These are phyloP conservation scores for Adansonia grandidieri DNA, from an alignment of 441 rosid genomes.

Conservation along the genomic window DNA sequence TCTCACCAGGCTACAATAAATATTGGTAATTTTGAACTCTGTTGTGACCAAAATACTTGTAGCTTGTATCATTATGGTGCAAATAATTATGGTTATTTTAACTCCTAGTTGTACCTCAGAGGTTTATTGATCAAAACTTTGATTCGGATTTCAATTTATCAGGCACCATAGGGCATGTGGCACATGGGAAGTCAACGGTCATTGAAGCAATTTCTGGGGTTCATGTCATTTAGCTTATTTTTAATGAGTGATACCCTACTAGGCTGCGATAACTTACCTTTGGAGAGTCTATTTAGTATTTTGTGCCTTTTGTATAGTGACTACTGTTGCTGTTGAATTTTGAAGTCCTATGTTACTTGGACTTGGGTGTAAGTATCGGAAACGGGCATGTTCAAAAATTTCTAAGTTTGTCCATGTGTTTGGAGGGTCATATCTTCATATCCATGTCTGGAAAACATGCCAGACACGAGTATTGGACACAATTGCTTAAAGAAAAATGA, in stretches of 20 bases:
- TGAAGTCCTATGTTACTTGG: not conserved
- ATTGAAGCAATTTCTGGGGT: slow-evolving; percentile 95
- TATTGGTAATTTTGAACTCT: slow-evolving; percentile 52
- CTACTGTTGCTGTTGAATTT: not conserved
- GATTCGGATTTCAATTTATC: slow-evolving; percentile 13
- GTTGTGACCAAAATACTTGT: not conserved
- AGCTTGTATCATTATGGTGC: not conserved
- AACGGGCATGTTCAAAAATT: too few relatives aligned
- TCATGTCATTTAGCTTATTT: slow-evolving; percentile 50
- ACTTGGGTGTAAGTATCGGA: too few relatives aligned
- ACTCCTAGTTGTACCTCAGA: not conserved
- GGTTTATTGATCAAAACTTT: not conserved
- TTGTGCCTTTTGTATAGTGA: not conserved
- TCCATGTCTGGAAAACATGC: too few relatives aligned
- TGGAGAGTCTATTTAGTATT: not conserved
- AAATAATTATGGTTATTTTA: slow-evolving; percentile 6
- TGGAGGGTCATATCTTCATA: too few relatives aligned
- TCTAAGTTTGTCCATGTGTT: too few relatives aligned
- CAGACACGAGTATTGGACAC: too few relatives aligned
- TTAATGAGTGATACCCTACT: not conserved
- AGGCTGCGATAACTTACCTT: not conserved
- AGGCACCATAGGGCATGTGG: slow-evolving; percentile 42
- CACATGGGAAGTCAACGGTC: slow-evolving; percentile 93
- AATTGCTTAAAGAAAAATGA: too few relatives aligned
- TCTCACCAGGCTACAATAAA: slow-evolving; percentile 97